Conservation (phyloP, 2,329 filamentous ascomycete genomes). For the Xylaria sp. region DNA sequence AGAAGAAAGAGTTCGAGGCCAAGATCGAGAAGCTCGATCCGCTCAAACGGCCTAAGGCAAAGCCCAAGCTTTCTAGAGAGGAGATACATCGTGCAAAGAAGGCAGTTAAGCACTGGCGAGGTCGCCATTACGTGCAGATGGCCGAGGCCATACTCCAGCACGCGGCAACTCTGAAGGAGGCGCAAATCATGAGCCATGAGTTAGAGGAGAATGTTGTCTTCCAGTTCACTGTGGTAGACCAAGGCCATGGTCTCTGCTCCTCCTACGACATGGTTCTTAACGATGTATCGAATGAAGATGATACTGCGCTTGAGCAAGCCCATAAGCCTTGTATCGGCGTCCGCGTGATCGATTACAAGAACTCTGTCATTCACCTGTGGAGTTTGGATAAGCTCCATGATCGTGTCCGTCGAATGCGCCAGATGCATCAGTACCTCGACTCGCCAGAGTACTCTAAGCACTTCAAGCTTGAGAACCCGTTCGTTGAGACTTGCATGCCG, state of each 20-base stretch:
- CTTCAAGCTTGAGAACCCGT: slow-evolving; percentile 87
- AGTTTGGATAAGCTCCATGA: slow-evolving; percentile 87
- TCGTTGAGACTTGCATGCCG: slow-evolving; percentile 84
- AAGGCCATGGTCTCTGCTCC: slow-evolving; percentile 82
- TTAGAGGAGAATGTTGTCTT: slow-evolving; percentile 91
- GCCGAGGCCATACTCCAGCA: slow-evolving; percentile 86
- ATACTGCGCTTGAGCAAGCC: slow-evolving; percentile 71
- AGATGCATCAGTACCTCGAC: slow-evolving; percentile 94
- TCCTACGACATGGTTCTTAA: slow-evolving; percentile 96
- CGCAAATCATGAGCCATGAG: slow-evolving; percentile 95
- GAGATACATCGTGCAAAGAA: slow-evolving; percentile 67
- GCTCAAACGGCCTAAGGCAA: slow-evolving; percentile 54
- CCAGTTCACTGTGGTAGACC: slow-evolving; percentile 87
- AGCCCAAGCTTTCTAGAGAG: slow-evolving; percentile 60
- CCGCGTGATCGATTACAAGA: slow-evolving; percentile 84
- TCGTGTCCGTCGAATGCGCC: slow-evolving; percentile 85
- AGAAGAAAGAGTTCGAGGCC: slow-evolving; percentile 78
- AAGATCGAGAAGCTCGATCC: slow-evolving; percentile 73
- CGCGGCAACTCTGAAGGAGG: slow-evolving; percentile 84
- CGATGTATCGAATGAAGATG: slow-evolving; percentile 79
- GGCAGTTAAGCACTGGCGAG: slow-evolving; percentile 69
- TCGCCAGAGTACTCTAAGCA: slow-evolving; percentile 93
- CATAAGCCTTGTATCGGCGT: slow-evolving; percentile 88
- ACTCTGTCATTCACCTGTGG: slow-evolving; percentile 84
- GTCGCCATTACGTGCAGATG: slow-evolving; percentile 86